Conservation (phyloP, 495 filamentous ascomycete species). For the Neurospora tetrasperma region DNA sequence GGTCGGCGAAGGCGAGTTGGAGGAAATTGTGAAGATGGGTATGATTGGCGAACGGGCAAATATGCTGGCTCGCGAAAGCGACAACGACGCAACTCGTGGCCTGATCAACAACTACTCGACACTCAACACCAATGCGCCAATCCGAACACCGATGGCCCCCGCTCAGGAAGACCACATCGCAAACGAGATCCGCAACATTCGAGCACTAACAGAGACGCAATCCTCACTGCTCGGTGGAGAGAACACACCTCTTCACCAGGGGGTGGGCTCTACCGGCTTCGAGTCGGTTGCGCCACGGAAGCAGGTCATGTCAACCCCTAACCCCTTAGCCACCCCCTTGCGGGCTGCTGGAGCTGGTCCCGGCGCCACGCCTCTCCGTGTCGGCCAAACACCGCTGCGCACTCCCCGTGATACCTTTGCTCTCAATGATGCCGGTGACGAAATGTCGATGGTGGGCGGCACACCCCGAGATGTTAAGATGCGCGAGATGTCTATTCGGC, state of each 20-base stretch:
- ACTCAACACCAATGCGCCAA: slow-evolving; percentile 74
- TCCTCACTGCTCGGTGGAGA: slow-evolving; percentile 93
- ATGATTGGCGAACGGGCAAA: slow-evolving; percentile 88
- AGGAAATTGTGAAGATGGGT: slow-evolving; percentile 98
- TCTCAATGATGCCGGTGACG: slow-evolving; percentile 60
- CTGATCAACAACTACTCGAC: slow-evolving; percentile 75
- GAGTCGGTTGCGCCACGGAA: slow-evolving; percentile 74
- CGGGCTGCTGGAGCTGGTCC: slow-evolving; percentile 56
- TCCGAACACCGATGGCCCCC: slow-evolving; percentile 81
- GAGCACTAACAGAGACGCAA: slow-evolving; percentile 85
- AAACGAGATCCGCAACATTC: slow-evolving; percentile 93
- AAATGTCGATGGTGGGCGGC: slow-evolving; percentile 57
- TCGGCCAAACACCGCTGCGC: slow-evolving; percentile 77
- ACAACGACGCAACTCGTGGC: slow-evolving; percentile 77
- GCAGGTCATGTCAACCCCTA: slow-evolving; percentile 78
- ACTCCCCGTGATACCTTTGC: slow-evolving; percentile 86
- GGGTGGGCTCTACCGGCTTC: slow-evolving; percentile 73
- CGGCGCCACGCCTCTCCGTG: slow-evolving; percentile 60
- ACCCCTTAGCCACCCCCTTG: slow-evolving; percentile 89
- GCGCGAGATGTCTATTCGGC: slow-evolving; percentile 58
- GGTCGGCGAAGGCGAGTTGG: slow-evolving; percentile 83
- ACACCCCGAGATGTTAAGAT: slow-evolving; percentile 72
- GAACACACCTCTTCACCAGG: slow-evolving; percentile 80
- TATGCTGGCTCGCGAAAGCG: slow-evolving; percentile 60
- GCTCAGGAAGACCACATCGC: slow-evolving; percentile 90